Base-by-base conservation (phyloP, 2,329 filamentous ascomycete species). In the Pestalotiopsis sp. region DNA sequence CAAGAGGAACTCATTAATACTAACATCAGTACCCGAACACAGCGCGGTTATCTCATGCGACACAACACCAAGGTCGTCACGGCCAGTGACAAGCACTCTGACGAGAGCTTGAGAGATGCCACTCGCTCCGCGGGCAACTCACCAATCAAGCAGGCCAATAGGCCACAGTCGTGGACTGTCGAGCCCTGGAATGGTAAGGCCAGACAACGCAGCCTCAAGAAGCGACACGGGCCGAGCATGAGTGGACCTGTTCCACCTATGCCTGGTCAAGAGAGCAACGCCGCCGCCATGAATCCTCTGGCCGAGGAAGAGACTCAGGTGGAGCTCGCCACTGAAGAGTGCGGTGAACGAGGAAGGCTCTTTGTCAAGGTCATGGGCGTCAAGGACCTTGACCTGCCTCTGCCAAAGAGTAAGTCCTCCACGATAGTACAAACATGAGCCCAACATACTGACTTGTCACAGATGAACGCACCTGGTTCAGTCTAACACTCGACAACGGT, bases 291-390 rank as follows among this genome's bases (percentile, higher is more conserved):
- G 3, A 89, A 88, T 65, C 86, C 90, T 5, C 86, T 94, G 20
- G 84, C 87, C 3, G 94, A 97, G 76, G 90, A 92, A 70, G 92
- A 93, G 23, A 80, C 39, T 20, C 68, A 69, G n/a, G 82, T 85
- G 4, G 87, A 92, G 68, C 79, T 84, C 57, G 81, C 84, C 4
- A 87, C 88, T 11, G 92, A 93, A 67, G 95, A 98, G 69, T 93
- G 90, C 66, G 91, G 91, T 69, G 96, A 99, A 81, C 87, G 96
- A 74, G 96, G 96, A 11, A 87, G 96, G 70, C 86, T 99, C 1
- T 99, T 99, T 75, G 95, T 99, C 73, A 99, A 99, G 84, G 96
- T 99, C n/a, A 92, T 98, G 79, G 95, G 95, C 59, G 94, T 98
- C 72, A 98, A 98, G 80, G 95, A 98, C 75, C 87, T 99, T 49